phyloP scores from a whole-genome alignment of 345 rosid genomes.

The Ceriops tagal region DNA sequence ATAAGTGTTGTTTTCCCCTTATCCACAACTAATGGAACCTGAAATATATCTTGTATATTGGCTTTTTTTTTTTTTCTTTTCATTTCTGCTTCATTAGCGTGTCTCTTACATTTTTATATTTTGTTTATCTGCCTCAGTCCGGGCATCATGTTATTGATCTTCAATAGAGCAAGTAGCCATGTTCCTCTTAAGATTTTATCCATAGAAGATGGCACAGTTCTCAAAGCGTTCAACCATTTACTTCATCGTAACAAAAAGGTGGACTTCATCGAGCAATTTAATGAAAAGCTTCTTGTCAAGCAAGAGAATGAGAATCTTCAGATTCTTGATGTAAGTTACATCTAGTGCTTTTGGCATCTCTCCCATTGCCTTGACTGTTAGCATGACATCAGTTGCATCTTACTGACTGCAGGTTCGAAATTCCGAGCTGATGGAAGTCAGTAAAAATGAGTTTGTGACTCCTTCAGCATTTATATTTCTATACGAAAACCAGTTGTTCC shows the following conservation, averaged over 20 bases:
- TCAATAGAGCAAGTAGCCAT: slow-evolving; percentile 66
- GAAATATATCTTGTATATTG: background rate
- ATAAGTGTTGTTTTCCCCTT: too few species aligned
- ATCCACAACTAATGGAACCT: background rate
- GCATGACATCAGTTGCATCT: background rate
- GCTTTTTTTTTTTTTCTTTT: background rate
- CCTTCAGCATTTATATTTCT: slow-evolving; percentile 95
- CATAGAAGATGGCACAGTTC: slow-evolving; percentile 97
- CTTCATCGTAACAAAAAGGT: slow-evolving; percentile 96
- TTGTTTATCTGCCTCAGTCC: slow-evolving; percentile 50
- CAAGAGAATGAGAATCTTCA: slow-evolving; percentile 98
- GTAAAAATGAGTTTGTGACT: slow-evolving; percentile 74
- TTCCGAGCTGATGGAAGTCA: slow-evolving; percentile 78
- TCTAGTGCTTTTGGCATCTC: background rate
- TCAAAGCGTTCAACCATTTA: slow-evolving; percentile 81
- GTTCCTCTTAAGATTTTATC: slow-evolving; percentile 86
- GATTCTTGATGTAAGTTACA: slow-evolving; percentile 80
- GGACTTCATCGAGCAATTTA: slow-evolving; percentile 96
- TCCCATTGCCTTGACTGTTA: background rate
- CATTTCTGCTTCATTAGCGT: background rate
- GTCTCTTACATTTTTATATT: slow-evolving; percentile 7
- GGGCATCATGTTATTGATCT: slow-evolving; percentile 93
- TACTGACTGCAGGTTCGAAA: slow-evolving; percentile 57
- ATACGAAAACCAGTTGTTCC: slow-evolving; percentile 90
- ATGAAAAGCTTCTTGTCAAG: slow-evolving; percentile 98